Percentiles rank a stretch among this genome's conserved stretches.
Evolutionary conservation across 371 early-diverging fungal genomes (phyloP).

Genomic region (Chytridiales sp.): DNA sequence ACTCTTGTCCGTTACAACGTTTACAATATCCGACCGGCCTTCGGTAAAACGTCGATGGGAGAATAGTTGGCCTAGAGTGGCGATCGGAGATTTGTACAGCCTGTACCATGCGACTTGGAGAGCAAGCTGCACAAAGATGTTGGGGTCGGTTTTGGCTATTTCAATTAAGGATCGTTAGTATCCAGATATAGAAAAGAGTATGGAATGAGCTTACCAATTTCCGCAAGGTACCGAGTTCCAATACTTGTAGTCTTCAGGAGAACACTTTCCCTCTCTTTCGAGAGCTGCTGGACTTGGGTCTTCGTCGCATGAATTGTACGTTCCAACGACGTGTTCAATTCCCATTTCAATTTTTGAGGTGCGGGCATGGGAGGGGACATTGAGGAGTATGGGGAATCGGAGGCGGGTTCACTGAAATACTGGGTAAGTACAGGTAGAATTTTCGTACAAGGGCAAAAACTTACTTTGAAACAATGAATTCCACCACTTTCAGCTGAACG

Average conservation of each 20-base stretch:
- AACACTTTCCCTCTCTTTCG: constrained; percentile 68
- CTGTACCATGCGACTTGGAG: constrained; percentile 76
- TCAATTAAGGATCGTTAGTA: not conserved
- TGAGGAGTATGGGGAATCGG: constrained; percentile 54
- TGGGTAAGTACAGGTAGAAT: not conserved
- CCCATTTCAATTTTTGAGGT: constrained; percentile 14
- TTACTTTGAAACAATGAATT: constrained; percentile 62
- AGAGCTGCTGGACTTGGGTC: constrained; percentile 59
- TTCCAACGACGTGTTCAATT: constrained; percentile 7
- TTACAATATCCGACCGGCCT: too few species aligned
- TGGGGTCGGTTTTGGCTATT: constrained; percentile 71
- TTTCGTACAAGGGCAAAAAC: not conserved
- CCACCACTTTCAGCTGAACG: constrained; percentile 75
- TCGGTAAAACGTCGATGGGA: too few species aligned
- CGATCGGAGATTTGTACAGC: constrained; percentile 52
- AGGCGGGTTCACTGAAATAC: constrained; percentile 54
- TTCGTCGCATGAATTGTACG: constrained; percentile 26
- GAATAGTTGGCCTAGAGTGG: constrained; percentile 60
- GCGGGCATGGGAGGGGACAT: not conserved
- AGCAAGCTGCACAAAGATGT: constrained; percentile 78
- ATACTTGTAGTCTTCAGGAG: constrained; percentile 69
- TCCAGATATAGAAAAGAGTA: constrained; percentile 2
- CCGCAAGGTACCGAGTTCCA: constrained; percentile 83
- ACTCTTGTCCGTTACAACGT: constrained; percentile 61
- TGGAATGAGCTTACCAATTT: constrained; percentile 36